Evolutionary conservation across 257 asterid species (phyloP).

Genomic region (Ilex asprella): DNA sequence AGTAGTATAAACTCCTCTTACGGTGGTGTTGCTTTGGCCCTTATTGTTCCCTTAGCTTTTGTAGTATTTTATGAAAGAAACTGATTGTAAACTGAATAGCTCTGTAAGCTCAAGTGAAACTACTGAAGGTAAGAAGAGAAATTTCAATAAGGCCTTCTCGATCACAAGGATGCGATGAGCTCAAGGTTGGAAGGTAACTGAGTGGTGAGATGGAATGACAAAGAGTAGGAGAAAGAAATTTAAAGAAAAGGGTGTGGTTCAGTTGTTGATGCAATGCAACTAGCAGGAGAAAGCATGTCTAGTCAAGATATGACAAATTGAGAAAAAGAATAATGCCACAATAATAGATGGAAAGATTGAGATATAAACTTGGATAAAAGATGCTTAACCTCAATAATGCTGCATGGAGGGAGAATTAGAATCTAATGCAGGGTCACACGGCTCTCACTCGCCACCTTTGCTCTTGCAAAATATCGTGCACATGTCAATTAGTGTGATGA

Average conservation of each 20-base stretch:
- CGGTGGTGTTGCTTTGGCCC: slow-evolving; percentile 3
- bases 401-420: slow-evolving; percentile 55
- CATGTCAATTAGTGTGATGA: too few relatives aligned
- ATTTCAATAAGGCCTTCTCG: too few relatives aligned
- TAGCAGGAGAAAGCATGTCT: slow-evolving; percentile 25
- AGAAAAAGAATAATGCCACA: slow-evolving; percentile 34
- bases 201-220: slow-evolving; percentile 16
- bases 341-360: slow-evolving; percentile 38
- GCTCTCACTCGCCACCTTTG: background rate
- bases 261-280: slow-evolving; percentile 41
- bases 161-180: too few relatives aligned
- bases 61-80: background rate
- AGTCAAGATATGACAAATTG: slow-evolving; percentile 17
- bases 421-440: slow-evolving; percentile 4
- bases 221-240: slow-evolving; percentile 18
- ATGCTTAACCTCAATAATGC: slow-evolving; percentile 60
- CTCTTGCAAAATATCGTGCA: background rate
- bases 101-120: too few relatives aligned
- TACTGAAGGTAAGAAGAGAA: too few relatives aligned
- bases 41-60: slow-evolving; percentile 2
- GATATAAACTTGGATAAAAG: slow-evolving; percentile 31
- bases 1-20: slow-evolving; percentile 1
- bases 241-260: slow-evolving; percentile 26
- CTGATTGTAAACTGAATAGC: too few relatives aligned
- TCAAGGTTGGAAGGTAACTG: background rate